phyloP scores from a whole-genome alignment of 352 stramenopile genomes.

The Globisporangium rhizosaccharum region DNA sequence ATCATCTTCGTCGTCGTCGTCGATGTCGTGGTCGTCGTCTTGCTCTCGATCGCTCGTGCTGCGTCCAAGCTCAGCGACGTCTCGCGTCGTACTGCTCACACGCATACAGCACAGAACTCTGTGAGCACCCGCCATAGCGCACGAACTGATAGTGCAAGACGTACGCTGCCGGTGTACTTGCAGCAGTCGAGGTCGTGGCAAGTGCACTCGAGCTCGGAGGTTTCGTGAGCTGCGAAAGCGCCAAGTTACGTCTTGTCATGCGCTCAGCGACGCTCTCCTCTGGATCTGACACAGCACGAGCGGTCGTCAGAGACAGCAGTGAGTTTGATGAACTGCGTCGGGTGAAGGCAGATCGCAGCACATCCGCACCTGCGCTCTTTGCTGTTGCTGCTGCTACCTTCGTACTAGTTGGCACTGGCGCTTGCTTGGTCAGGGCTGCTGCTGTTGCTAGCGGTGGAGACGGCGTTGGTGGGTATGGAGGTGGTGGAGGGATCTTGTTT shows the following conservation, averaged over 20 bases:
- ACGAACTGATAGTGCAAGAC: background rate
- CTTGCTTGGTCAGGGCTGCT: background rate
- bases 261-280: slow-evolving; percentile 26
- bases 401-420: background rate
- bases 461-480: slow-evolving; percentile 35
- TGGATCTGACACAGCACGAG: background rate
- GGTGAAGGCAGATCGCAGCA: too few species aligned
- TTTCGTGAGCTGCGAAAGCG: slow-evolving; percentile 57
- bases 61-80: background rate
- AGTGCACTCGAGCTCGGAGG: background rate
- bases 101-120: background rate
- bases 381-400: background rate
- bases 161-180: background rate
- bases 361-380: background rate
- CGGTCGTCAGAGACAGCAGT: too few species aligned
- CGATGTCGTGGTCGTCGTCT: slow-evolving; percentile 12
- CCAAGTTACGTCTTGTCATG: slow-evolving; percentile 45
- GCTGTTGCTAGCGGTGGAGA: background rate
- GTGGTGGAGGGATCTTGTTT: slow-evolving; percentile 39
- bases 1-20: slow-evolving; percentile 23
- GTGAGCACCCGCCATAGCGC: too few species aligned
- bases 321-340: background rate
- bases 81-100: too few species aligned
- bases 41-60: slow-evolving; percentile 9
- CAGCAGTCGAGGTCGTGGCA: background rate